phyloP scores from a whole-genome alignment of 179 eudicot genomes.

The Patellifolia procumbens region DNA sequence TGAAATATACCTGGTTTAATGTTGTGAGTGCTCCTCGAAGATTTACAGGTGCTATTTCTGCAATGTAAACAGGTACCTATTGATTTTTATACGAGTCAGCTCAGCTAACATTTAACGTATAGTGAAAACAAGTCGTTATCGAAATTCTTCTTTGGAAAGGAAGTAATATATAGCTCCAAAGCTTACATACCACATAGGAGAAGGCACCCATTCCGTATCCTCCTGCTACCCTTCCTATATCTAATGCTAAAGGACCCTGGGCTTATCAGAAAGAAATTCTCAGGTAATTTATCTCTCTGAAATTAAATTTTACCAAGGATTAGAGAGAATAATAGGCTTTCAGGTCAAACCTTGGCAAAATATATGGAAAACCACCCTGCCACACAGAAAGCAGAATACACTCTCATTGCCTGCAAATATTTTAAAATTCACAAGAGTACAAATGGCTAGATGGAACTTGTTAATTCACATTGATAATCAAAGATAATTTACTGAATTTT shows the following conservation, averaged over 20 bases:
- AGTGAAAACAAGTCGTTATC: neutral
- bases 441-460: neutral
- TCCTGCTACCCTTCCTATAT: slow-evolving; percentile 81
- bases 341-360: slow-evolving; percentile 62
- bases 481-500: neutral
- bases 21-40: slow-evolving; percentile 91
- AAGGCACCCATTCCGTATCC: slow-evolving; percentile 96
- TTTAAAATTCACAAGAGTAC: neutral
- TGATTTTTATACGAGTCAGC: neutral
- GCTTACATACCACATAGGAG: slow-evolving; percentile 72
- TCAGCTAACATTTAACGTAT: too few relatives aligned
- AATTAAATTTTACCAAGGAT: neutral
- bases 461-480: neutral
- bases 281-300: neutral
- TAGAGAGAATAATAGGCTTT: neutral
- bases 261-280: neutral
- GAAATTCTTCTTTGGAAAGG: too few relatives aligned
- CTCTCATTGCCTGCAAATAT: slow-evolving; percentile 73
- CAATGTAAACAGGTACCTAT: slow-evolving; percentile 89
- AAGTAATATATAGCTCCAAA: neutral
- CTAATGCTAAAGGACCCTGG: slow-evolving; percentile 60
- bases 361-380: slow-evolving; percentile 90
- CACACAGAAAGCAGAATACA: slow-evolving; percentile 62
- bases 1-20: slow-evolving; percentile 68
- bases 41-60: slow-evolving; percentile 87